A percentile compares a stretch with the other conserved stretches of the same genome.
These are phyloP conservation scores for Hymenoscyphus infarciens DNA, from an alignment of 2,329 filamentous ascomycete genomes.

Conservation along the genomic window DNA sequence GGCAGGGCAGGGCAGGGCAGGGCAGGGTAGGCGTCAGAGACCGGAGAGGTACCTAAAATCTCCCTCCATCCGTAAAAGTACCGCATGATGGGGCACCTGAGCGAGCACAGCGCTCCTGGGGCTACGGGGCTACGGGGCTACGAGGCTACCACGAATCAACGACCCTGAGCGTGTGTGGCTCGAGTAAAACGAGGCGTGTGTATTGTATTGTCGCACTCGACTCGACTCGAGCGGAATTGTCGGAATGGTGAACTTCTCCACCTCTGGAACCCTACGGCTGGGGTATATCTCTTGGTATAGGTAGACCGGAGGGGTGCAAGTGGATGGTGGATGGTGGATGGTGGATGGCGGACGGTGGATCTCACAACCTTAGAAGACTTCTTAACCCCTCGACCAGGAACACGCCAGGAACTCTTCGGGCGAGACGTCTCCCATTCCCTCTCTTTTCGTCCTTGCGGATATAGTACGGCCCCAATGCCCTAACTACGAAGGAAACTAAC, in stretches of 20 bases:
- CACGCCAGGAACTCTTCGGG: no score
- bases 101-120: neutral
- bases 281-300: neutral
- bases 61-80: neutral
- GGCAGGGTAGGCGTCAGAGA: neutral
- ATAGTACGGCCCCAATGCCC: neutral
- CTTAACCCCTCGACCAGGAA: no score
- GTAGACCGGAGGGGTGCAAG: no score
- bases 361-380: no score
- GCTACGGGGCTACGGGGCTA: no score
- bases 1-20: no score
- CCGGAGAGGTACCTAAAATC: neutral
- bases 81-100: neutral
- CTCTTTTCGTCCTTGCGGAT: neutral
- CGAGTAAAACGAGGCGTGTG: neutral
- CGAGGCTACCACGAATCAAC: neutral
- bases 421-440: no score
- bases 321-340: no score
- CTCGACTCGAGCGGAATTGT: neutral
- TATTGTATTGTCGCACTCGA: neutral
- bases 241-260: neutral
- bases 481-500: neutral
- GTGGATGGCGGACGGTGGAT: no score
- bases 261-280: neutral
- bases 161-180: neutral